Evolutionary conservation across 345 rosid genomes (phyloP).

Genomic region (Barbarea vulgaris): DNA sequence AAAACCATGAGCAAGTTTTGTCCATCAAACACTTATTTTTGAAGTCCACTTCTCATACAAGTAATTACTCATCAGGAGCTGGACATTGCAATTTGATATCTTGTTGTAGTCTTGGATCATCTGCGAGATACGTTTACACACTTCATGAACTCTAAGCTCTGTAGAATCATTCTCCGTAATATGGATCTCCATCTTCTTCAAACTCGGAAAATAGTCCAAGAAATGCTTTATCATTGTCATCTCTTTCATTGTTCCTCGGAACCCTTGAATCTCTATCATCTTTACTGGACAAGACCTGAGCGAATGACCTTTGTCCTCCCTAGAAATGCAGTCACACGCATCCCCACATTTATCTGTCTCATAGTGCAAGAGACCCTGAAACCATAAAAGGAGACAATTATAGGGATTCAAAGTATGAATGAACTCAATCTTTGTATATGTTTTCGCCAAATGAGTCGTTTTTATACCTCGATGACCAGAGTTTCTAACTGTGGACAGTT

Average conservation of each 20-base stretch:
- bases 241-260: no score
- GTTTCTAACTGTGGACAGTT: not conserved
- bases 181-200: not conserved
- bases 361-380: conserved; percentile 1
- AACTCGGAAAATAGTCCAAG: not conserved
- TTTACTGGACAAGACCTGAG: no score
- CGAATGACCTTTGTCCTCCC: no score
- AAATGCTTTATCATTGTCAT: not conserved
- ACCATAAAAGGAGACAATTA: not conserved
- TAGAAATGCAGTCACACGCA: no score
- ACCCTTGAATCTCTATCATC: no score
- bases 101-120: conserved; percentile 1
- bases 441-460: not conserved
- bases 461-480: not conserved
- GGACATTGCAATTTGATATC: conserved; percentile 3
- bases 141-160: not conserved
- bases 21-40: not conserved
- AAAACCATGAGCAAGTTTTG: no score
- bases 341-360: no score
- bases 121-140: not conserved
- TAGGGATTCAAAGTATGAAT: not conserved
- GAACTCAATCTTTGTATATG: not conserved
- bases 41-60: not conserved
- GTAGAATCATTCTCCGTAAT: not conserved
- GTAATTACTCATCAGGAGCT: conserved; percentile 2